A percentile compares a stretch with the other conserved stretches of the same genome.
phyloP scores from a whole-genome alignment of 345 rosid species.

The Psidium guajava region DNA sequence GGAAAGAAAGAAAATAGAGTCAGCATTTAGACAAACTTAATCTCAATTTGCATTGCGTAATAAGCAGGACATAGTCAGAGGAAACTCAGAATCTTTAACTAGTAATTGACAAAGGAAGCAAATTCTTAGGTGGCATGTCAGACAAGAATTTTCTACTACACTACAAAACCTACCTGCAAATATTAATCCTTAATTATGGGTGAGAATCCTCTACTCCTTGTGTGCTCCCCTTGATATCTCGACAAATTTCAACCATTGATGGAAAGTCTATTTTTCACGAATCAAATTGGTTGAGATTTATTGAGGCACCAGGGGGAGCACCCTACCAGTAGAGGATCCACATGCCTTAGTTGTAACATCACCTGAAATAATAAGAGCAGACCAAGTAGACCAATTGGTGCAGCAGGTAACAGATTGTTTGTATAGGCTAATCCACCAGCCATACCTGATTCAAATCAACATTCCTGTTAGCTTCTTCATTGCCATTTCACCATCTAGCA shows the following conservation, averaged over 20 bases:
- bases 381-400: slow-evolving; percentile 58
- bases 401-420: slow-evolving; percentile 55
- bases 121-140: not conserved
- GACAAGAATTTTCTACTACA: not conserved
- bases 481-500: not conserved
- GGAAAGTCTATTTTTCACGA: not conserved
- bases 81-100: not conserved
- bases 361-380: slow-evolving; percentile 69
- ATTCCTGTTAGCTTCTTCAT: not conserved
- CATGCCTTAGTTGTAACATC: not conserved
- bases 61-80: not conserved
- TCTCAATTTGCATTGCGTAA: not conserved
- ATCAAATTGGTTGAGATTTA: not conserved
- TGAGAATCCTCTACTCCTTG: not conserved
- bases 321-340: not conserved
- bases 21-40: not conserved
- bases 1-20: slow-evolving; percentile 1
- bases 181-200: not conserved
- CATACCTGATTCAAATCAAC: slow-evolving; percentile 23
- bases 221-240: not conserved
- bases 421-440: slow-evolving; percentile 56
- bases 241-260: not conserved
- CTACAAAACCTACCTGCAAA: not conserved
- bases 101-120: not conserved
- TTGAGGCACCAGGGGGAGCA: not conserved